phyloP scores from a whole-genome alignment of 2,329 filamentous ascomycete species.

The Phyllosticta capitalensis region DNA sequence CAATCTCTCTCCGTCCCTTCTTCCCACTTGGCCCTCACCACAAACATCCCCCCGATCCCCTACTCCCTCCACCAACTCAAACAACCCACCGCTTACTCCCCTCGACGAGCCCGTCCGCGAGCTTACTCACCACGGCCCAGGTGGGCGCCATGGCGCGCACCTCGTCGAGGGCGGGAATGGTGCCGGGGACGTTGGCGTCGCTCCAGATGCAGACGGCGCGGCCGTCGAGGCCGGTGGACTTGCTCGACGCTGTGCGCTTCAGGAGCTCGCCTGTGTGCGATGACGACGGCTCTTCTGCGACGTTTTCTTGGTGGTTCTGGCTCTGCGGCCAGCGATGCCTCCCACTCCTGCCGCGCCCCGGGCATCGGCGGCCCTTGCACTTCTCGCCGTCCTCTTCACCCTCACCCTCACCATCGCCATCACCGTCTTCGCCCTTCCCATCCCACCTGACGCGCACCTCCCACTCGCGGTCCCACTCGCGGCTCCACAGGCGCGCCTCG shows the following conservation, averaged over 20 bases:
- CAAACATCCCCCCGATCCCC: no score
- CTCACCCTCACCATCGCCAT: slow-evolving; percentile 14
- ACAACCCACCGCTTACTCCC: slow-evolving; percentile 65
- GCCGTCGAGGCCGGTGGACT: slow-evolving; percentile 33
- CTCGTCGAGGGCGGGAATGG: slow-evolving; percentile 79
- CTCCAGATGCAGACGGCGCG: slow-evolving; percentile 75
- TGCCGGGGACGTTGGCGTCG: slow-evolving; percentile 62
- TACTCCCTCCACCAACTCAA: no score
- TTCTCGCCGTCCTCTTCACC: slow-evolving; percentile 15
- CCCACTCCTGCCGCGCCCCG: slow-evolving; percentile 13
- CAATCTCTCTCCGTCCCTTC: no score
- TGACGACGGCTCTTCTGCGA: no score
- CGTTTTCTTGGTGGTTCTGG: no score
- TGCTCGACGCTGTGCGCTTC: background rate
- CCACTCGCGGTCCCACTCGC: slow-evolving; percentile 71
- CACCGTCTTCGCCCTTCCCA: slow-evolving; percentile 17
- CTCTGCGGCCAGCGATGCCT: background rate
- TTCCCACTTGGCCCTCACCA: no score
- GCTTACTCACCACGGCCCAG: slow-evolving; percentile 73
- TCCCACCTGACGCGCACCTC: slow-evolving; percentile 63
- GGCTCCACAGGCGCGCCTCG: slow-evolving; percentile 70
- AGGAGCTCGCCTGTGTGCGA: slow-evolving; percentile 31
- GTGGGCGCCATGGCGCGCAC: slow-evolving; percentile 62
- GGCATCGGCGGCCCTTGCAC: slow-evolving; percentile 22
- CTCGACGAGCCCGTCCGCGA: slow-evolving; percentile 69